phyloP scores from a whole-genome alignment of 768 basidiomycete genomes.

The Sutorius australiensis region DNA sequence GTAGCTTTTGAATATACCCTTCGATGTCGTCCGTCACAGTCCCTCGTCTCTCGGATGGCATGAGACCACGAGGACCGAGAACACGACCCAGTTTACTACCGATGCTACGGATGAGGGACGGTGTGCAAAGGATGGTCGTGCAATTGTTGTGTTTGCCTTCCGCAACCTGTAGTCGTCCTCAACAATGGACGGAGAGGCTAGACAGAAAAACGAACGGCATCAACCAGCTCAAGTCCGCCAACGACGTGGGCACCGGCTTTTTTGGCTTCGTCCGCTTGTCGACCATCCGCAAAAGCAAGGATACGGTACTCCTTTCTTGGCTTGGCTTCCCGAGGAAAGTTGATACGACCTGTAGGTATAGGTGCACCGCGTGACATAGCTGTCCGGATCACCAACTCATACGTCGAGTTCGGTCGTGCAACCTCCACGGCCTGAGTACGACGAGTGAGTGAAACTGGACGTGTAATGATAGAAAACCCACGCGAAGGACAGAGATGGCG shows the following conservation, averaged over 20 bases:
- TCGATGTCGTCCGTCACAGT: slow-evolving; percentile 90
- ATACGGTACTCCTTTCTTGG: slow-evolving; percentile 67
- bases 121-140: slow-evolving; percentile 81
- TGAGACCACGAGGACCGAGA: slow-evolving; percentile 85
- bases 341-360: slow-evolving; percentile 87
- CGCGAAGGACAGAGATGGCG: slow-evolving; percentile 69
- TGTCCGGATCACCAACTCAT: slow-evolving; percentile 79
- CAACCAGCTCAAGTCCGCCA: slow-evolving; percentile 85
- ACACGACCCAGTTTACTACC: slow-evolving; percentile 76
- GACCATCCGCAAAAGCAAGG: slow-evolving; percentile 90
- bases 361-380: slow-evolving; percentile 73
- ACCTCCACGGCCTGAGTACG: slow-evolving; percentile 74
- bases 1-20: slow-evolving; percentile 73
- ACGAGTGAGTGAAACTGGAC: slow-evolving; percentile 4
- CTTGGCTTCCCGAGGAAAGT: slow-evolving; percentile 78
- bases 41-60: slow-evolving; percentile 93
- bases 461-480: slow-evolving; percentile 33
- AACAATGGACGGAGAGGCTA: background rate
- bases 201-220: slow-evolving; percentile 56
- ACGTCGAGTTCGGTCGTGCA: slow-evolving; percentile 67
- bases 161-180: slow-evolving; percentile 51
- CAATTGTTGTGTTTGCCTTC: slow-evolving; percentile 63
- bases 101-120: slow-evolving; percentile 72
- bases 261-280: slow-evolving; percentile 76
- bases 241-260: slow-evolving; percentile 87